phyloP scores from a whole-genome alignment of 176 grass and related monocot species.

The Cymbopogon citratus region DNA sequence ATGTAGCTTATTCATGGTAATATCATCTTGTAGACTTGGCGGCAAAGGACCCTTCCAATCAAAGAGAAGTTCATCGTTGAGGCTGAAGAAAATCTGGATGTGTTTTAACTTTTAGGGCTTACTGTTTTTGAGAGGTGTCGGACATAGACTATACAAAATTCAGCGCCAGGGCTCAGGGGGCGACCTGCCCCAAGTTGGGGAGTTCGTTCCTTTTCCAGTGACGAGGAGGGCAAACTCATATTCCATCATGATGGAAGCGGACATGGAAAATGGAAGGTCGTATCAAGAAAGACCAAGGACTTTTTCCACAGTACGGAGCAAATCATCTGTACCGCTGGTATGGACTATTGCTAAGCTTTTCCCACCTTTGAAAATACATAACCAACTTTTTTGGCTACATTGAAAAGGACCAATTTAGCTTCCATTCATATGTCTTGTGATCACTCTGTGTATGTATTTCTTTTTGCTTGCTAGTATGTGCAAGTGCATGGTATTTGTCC shows the following conservation, averaged over 20 bases:
- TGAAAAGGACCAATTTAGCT: slow-evolving; percentile 1
- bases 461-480: slow-evolving; percentile 8
- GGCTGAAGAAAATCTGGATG: slow-evolving; percentile 21
- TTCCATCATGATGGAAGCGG: slow-evolving; percentile 77
- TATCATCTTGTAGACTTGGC: slow-evolving; percentile 14
- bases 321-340: slow-evolving; percentile 75
- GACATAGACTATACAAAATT: slow-evolving; percentile 48
- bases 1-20: not conserved
- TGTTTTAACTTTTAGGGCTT: slow-evolving; percentile 14
- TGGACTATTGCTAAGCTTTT: slow-evolving; percentile 16
- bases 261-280: slow-evolving; percentile 74
- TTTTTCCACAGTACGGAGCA: slow-evolving; percentile 80
- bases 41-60: not conserved
- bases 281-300: slow-evolving; percentile 77
- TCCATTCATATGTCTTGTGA: not conserved
- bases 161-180: slow-evolving; percentile 69
- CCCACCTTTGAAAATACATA: not conserved
- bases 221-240: slow-evolving; percentile 60
- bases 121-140: slow-evolving; percentile 25
- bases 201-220: slow-evolving; percentile 81
- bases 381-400: not conserved
- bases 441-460: not conserved
- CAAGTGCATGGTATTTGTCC: not conserved
- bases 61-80: not conserved
- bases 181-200: slow-evolving; percentile 72